Conservation (phyloP, 2,329 filamentous ascomycete genomes). For the Graphilbum fragrans region DNA sequence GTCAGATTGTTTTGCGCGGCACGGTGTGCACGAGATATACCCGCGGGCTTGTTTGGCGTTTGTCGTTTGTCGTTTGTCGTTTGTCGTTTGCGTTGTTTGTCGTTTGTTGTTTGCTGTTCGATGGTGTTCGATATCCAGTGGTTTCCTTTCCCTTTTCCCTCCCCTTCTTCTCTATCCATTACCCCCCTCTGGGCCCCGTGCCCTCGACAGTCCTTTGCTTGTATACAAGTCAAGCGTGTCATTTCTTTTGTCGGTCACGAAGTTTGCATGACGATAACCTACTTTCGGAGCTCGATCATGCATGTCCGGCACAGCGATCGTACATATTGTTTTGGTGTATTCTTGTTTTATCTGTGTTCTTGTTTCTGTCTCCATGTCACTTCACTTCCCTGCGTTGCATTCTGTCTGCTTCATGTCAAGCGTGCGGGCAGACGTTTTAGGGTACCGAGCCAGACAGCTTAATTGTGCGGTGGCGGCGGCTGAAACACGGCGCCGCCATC, state of each 20-base stretch:
- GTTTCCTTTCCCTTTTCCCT: background rate
- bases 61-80: background rate
- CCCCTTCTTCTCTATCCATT: no score
- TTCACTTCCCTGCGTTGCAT: background rate
- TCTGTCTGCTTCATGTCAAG: background rate
- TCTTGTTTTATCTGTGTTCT: background rate
- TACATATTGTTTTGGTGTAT: slow-evolving; percentile 17
- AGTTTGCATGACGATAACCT: slow-evolving; percentile 45
- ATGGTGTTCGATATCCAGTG: background rate
- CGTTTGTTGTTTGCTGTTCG: background rate
- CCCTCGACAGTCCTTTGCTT: background rate
- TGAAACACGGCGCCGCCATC: no score
- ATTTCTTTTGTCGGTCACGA: slow-evolving; percentile 30
- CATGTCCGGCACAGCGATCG: slow-evolving; percentile 50
- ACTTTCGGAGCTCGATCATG: slow-evolving; percentile 39
- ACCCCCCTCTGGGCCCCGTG: no score
- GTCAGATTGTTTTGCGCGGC: background rate
- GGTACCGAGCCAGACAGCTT: no score
- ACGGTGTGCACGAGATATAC: slow-evolving; percentile 4
- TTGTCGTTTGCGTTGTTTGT: slow-evolving; percentile 1
- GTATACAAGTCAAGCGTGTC: background rate
- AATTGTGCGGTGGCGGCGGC: no score
- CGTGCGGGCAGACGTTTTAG: no score
- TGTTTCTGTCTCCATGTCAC: no score
- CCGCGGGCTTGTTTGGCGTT: slow-evolving; percentile 5